Percentiles rank a stretch among this genome's conserved stretches.
Evolutionary conservation across 768 basidiomycete species (phyloP).

Genomic region (Lentinula boryana): DNA sequence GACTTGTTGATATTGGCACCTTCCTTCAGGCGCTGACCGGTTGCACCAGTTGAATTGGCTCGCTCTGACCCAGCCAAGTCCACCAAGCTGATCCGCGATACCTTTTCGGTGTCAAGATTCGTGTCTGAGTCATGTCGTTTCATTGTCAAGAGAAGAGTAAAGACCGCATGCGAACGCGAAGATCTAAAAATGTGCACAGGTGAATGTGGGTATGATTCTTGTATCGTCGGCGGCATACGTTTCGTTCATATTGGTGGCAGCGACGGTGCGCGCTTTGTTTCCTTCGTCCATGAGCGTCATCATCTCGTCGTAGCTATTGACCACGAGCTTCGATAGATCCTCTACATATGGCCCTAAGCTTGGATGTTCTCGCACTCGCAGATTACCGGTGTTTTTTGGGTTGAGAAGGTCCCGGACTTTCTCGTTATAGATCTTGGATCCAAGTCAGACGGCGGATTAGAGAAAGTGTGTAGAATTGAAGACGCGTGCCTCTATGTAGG

Average conservation of each 20-base stretch:
- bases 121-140: slow-evolving; percentile 80
- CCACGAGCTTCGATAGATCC: slow-evolving; percentile 89
- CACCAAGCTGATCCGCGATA: slow-evolving; percentile 96
- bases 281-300: slow-evolving; percentile 99
- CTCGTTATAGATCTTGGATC: slow-evolving; percentile 83
- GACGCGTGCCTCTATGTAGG: slow-evolving; percentile 80
- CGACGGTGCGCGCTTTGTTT: slow-evolving; percentile 97
- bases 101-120: slow-evolving; percentile 93
- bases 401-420: slow-evolving; percentile 97
- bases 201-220: neutral
- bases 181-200: slow-evolving; percentile 42
- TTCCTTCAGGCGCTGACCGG: slow-evolving; percentile 93
- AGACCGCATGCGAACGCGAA: slow-evolving; percentile 96
- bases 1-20: slow-evolving; percentile 99
- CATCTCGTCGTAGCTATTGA: slow-evolving; percentile 91
- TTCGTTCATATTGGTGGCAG: slow-evolving; percentile 99
- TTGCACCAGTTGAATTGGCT: slow-evolving; percentile 97
- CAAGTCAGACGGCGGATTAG: neutral
- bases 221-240: slow-evolving; percentile 44
- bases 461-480: neutral
- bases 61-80: slow-evolving; percentile 97
- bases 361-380: slow-evolving; percentile 96
- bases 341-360: slow-evolving; percentile 97
- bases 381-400: slow-evolving; percentile 93
- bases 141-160: slow-evolving; percentile 92